Base-by-base conservation (phyloP, 1,284 basidiomycete genomes). In the Cutaneotrichosporon spelunceum region DNA sequence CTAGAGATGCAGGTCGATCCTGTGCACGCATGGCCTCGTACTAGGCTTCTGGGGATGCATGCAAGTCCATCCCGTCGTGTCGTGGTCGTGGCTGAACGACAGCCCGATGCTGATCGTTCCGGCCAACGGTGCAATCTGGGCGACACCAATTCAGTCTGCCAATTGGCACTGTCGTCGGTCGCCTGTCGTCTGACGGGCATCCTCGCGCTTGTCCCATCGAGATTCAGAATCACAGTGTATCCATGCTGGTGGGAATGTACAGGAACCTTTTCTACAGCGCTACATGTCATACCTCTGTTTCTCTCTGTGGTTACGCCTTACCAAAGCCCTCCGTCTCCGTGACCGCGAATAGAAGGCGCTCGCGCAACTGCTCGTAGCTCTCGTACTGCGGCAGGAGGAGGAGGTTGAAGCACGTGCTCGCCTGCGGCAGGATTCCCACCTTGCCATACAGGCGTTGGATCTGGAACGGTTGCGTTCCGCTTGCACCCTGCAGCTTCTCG, bases 291-390 rank as follows among this genome's bases (percentile, higher is more conserved):
- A 14, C 14, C 26, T 27, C 19, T 54, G 4, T n/a, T 19, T 42
- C 27, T 19, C 14, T n/a, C 27, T 42, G 39, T 42, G 19, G 26
- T 64, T 68, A 78, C 19, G 77, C 73, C 64, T 77, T 94, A 56
- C 90, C 92, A 77, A 95, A 94, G 79, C 93, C 91, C 47, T 90
- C 90, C 57, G 93, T 93, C 79, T 97, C 94, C 70, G 89, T 91
- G 73, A 97, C 93, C 26, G 93, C 91, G 67, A 93, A 83, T 57
- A 93, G 79, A 36, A 97, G 78, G 73, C 91, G 89, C 67, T 91
- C 89, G 48, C 93, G 86, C 62, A 97, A 83, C 84, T 92, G 93
- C 75, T 97, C 93, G 73, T 97, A 97, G 29, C 90, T 91, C 10
- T 90, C 88, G 75, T 93, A 96, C 64, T 89, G 88, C 0, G 91